Evolutionary conservation across 73 alveolate genomes (phyloP).

Genomic region (Breviolum minutum): DNA sequence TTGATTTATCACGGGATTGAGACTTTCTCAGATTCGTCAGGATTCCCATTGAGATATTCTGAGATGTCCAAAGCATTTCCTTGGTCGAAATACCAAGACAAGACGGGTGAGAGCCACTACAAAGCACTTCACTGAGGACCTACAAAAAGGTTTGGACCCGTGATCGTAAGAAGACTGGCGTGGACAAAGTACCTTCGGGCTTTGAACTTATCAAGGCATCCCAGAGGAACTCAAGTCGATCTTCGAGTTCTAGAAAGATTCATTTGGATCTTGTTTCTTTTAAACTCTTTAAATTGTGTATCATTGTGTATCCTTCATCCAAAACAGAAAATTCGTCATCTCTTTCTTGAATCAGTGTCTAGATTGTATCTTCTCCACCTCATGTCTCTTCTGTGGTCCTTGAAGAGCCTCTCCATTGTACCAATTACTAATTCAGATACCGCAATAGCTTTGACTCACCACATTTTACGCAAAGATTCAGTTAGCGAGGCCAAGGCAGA

Average conservation of each 20-base stretch:
- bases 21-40: too few species aligned
- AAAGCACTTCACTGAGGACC: background rate
- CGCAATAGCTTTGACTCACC: too few species aligned
- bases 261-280: background rate
- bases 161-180: constrained; percentile 60
- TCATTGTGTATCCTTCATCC: too few species aligned
- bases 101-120: background rate
- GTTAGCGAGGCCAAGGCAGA: too few species aligned
- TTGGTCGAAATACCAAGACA: background rate
- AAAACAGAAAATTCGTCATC: too few species aligned
- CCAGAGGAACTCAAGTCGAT: background rate
- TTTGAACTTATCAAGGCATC: constrained; percentile 52
- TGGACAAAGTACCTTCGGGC: constrained; percentile 43
- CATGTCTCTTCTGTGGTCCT: too few species aligned
- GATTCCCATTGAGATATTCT: background rate
- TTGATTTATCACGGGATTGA: too few species aligned
- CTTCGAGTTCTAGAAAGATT: background rate
- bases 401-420: too few species aligned
- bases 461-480: too few species aligned
- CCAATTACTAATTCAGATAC: too few species aligned
- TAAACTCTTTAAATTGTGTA: background rate
- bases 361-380: too few species aligned
- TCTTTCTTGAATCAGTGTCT: too few species aligned
- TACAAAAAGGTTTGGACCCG: constrained; percentile 67
- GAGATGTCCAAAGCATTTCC: background rate